phyloP scores from a whole-genome alignment of 148 eudicot genomes.

The Rhododendron williamsianum region DNA sequence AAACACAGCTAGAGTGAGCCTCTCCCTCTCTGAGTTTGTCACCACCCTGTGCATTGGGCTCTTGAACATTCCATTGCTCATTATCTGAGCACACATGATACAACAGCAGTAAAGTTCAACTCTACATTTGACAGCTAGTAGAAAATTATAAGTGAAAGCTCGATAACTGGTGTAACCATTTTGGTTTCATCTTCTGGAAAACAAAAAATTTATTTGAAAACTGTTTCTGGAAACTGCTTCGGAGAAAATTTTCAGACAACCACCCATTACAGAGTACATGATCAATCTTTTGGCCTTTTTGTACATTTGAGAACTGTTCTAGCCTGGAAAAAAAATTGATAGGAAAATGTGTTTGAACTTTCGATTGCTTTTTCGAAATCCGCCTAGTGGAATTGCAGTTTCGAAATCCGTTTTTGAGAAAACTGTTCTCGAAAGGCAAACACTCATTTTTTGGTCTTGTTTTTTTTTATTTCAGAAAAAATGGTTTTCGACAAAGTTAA shows the following conservation, averaged over 20 bases:
- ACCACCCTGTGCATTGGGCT: conserved; percentile 51
- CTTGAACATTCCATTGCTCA: conserved; percentile 53
- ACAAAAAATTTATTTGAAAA: not conserved
- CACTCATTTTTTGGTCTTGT: not conserved
- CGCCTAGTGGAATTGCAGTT: too few relatives aligned
- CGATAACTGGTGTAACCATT: not conserved
- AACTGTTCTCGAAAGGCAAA: not conserved
- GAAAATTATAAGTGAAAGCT: not conserved
- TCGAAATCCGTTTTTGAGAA: not conserved
- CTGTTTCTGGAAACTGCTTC: not conserved
- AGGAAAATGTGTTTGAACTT: not conserved
- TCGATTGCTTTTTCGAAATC: not conserved
- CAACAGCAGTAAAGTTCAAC: not conserved
- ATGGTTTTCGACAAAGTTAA: not conserved
- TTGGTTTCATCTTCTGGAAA: not conserved
- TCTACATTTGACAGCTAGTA: not conserved
- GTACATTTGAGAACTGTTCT: not conserved
- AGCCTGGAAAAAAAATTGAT: not conserved
- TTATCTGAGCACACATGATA: conserved; percentile 33
- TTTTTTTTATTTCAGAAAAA: too few relatives aligned
- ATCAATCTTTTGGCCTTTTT: not conserved
- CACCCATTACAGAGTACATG: not conserved
- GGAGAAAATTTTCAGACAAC: not conserved
- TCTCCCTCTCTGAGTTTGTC: conserved; percentile 32
- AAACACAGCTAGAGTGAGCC: conserved; percentile 39